Evolutionary conservation across 129 eudicot genomes (phyloP).

Genomic region (Calendula officinalis): DNA sequence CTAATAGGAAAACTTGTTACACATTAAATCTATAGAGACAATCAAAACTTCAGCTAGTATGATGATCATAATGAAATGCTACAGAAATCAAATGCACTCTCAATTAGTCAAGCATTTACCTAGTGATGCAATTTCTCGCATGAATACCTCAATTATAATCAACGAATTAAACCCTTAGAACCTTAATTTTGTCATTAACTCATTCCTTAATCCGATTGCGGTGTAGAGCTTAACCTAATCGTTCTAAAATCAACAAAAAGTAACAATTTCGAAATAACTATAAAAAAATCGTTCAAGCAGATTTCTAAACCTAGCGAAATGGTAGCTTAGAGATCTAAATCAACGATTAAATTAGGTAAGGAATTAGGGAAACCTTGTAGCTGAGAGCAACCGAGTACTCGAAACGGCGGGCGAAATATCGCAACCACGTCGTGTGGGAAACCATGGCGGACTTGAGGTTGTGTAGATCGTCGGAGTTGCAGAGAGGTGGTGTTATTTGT

Average conservation of each 20-base stretch:
- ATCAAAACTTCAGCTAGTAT: no score
- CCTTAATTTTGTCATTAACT: slow-evolving; percentile 2
- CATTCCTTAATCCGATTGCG: background rate
- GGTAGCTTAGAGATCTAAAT: slow-evolving; percentile 15
- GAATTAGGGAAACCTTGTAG: slow-evolving; percentile 34
- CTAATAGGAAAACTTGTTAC: no score
- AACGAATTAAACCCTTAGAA: slow-evolving; percentile 17
- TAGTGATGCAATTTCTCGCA: background rate
- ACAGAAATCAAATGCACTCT: no score
- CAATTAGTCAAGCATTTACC: no score
- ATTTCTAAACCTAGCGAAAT: background rate
- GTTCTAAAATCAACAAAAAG: background rate
- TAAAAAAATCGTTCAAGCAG: background rate
- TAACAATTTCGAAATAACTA: no score
- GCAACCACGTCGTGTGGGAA: slow-evolving; percentile 55
- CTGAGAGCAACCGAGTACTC: slow-evolving; percentile 53
- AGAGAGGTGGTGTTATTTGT: slow-evolving; percentile 7
- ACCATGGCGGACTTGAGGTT: slow-evolving; percentile 38
- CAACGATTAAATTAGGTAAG: background rate
- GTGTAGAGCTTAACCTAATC: background rate
- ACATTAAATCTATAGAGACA: no score
- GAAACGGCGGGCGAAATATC: slow-evolving; percentile 51
- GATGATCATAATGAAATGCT: no score
- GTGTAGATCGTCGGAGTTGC: slow-evolving; percentile 25
- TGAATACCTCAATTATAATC: background rate